These are phyloP conservation scores for Salix udensis DNA, from an alignment of 345 rosid genomes.

Conservation along the genomic window DNA sequence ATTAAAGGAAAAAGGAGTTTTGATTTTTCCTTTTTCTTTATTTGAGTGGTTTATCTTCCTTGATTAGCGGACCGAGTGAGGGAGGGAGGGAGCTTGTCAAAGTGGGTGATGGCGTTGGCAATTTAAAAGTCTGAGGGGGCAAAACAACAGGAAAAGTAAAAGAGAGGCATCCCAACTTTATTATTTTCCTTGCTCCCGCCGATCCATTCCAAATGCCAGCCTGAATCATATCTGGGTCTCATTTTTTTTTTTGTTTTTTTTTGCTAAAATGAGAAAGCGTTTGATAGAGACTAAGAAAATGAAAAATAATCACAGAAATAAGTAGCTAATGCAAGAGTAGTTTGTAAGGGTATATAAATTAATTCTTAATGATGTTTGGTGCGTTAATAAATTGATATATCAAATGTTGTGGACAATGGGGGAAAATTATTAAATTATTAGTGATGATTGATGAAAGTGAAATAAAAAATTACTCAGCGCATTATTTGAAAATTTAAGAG, in stretches of 20 bases:
- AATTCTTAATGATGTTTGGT: no score
- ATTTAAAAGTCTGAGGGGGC: not conserved
- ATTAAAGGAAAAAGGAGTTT: not conserved
- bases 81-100: not conserved
- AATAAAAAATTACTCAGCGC: no score
- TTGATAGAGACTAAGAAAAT: no score
- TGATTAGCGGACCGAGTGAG: conserved; percentile 2
- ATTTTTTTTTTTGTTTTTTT: not conserved
- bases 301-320: no score
- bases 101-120: not conserved
- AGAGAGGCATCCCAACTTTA: not conserved
- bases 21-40: conserved; percentile 2
- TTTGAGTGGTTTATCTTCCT: conserved; percentile 1
- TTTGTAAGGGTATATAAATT: no score
- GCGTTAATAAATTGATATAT: no score
- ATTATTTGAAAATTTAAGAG: no score
- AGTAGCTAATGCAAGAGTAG: no score
- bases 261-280: no score
- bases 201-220: not conserved
- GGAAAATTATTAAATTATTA: no score
- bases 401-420: no score
- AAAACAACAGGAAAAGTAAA: not conserved
- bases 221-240: not conserved
- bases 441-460: no score
- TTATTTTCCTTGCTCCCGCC: not conserved